Percentiles rank a stretch among this genome's conserved stretches.
phyloP scores from a whole-genome alignment of 768 basidiomycete genomes.

The Russula brevipes region DNA sequence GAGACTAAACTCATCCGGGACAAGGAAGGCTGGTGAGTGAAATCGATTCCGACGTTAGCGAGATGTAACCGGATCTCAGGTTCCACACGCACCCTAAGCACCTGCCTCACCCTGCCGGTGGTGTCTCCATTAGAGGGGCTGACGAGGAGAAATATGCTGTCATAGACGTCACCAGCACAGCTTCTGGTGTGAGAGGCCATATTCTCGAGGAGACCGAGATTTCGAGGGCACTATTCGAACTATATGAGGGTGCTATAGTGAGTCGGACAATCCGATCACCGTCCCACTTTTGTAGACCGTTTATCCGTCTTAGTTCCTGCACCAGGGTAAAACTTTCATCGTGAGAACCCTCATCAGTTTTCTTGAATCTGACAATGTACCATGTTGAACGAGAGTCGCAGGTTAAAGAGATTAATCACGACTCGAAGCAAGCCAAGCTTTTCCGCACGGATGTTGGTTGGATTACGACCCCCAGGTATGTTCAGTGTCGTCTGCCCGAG shows the following conservation, averaged over 20 bases:
- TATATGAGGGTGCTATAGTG: constrained; percentile 86
- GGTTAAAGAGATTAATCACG: constrained; percentile 80
- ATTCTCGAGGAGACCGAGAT: constrained; percentile 80
- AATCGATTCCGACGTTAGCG: background rate
- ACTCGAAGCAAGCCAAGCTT: constrained; percentile 64
- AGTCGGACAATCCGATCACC: constrained; percentile 23
- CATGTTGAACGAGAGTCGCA: constrained; percentile 28
- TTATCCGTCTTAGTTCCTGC: constrained; percentile 58
- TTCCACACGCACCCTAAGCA: constrained; percentile 78
- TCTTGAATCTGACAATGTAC: background rate
- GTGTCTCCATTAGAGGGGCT: constrained; percentile 67
- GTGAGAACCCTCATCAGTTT: constrained; percentile 38
- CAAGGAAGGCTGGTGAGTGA: constrained; percentile 69
- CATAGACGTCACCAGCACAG: constrained; percentile 51
- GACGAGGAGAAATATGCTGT: constrained; percentile 77
- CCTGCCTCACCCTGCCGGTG: constrained; percentile 67
- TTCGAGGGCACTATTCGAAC: constrained; percentile 79
- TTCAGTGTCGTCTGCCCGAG: background rate
- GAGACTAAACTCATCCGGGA: constrained; percentile 56
- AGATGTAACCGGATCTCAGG: constrained; percentile 38
- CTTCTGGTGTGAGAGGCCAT: constrained; percentile 35
- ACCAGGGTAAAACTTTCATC: constrained; percentile 78
- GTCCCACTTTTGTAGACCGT: background rate
- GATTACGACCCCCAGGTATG: constrained; percentile 65
- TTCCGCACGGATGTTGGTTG: constrained; percentile 76